A percentile compares a stretch with the other conserved stretches of the same genome.
Conservation (phyloP, 2,329 filamentous ascomycete genomes). For the Shiraia bambusicola region DNA sequence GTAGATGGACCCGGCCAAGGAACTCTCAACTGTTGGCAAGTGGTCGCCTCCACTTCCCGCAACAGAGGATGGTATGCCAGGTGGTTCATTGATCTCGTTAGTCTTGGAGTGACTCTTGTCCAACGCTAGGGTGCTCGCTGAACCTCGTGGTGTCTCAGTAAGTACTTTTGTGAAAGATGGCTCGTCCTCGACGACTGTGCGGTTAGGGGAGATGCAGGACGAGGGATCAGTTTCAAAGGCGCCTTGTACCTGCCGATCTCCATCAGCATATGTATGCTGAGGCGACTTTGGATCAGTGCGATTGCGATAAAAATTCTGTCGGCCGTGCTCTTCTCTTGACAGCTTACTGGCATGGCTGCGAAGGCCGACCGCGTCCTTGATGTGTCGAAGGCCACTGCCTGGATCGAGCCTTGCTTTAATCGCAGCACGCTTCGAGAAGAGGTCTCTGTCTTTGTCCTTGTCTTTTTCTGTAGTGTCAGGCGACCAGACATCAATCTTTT, state of each 20-base stretch:
- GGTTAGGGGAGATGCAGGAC: constrained; percentile 16
- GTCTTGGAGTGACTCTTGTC: constrained; percentile 15
- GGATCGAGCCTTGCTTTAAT: constrained; percentile 81
- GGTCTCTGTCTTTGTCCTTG: constrained; percentile 59
- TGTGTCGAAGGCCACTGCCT: constrained; percentile 76
- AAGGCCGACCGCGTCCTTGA: constrained; percentile 78
- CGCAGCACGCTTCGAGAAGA: constrained; percentile 61
- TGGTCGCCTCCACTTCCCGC: constrained; percentile 27
- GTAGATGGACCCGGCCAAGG: constrained; percentile 60
- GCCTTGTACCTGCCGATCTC: neutral
- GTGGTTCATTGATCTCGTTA: constrained; percentile 22
- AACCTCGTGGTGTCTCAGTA: constrained; percentile 39
- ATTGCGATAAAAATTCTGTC: constrained; percentile 22
- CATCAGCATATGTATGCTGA: constrained; percentile 13
- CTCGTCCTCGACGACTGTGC: constrained; percentile 17
- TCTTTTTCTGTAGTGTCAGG: constrained; percentile 48
- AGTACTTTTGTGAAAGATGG: constrained; percentile 37
- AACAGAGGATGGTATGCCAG: constrained; percentile 11
- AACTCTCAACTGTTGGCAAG: constrained; percentile 52
- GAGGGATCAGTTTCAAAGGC: constrained; percentile 13
- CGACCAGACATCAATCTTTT: constrained; percentile 23
- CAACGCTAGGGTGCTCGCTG: constrained; percentile 22
- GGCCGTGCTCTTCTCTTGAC: constrained; percentile 39
- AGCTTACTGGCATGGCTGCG: constrained; percentile 46
- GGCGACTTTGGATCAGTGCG: constrained; percentile 19